Conservation (phyloP, 805 yeast species). For the Ogataea nakhonphanomensis region DNA sequence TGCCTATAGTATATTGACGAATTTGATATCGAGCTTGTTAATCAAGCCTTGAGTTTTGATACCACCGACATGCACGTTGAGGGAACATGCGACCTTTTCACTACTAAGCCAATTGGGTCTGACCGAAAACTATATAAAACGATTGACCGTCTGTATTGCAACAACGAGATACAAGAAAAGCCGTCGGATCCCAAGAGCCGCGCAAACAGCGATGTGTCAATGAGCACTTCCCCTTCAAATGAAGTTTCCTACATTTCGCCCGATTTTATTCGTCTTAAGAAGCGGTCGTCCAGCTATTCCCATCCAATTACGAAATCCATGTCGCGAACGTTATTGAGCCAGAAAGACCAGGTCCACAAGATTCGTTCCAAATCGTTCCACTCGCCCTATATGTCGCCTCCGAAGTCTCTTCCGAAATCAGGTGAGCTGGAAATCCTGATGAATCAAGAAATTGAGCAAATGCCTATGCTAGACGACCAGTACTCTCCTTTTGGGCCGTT, state of each 20-base stretch:
- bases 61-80: slow-evolving; percentile 70
- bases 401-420: slow-evolving; percentile 23
- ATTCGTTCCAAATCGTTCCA: slow-evolving; percentile 31
- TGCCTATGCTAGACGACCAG: slow-evolving; percentile 9
- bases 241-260: slow-evolving; percentile 23
- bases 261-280: slow-evolving; percentile 31
- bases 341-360: slow-evolving; percentile 16
- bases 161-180: slow-evolving; percentile 10
- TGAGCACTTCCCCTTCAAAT: slow-evolving; percentile 12
- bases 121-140: slow-evolving; percentile 87
- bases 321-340: slow-evolving; percentile 5
- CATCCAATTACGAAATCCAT: slow-evolving; percentile 22
- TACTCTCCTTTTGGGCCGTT: slow-evolving; percentile 87
- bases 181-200: slow-evolving; percentile 12
- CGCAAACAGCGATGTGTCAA: slow-evolving; percentile 24
- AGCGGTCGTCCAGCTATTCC: slow-evolving; percentile 32
- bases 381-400: slow-evolving; percentile 26
- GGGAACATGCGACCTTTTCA: slow-evolving; percentile 90
- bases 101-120: slow-evolving; percentile 89
- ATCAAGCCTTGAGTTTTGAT: slow-evolving; percentile 78
- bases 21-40: slow-evolving; percentile 86
- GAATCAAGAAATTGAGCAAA: slow-evolving; percentile 3
- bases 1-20: slow-evolving; percentile 76
- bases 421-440: slow-evolving; percentile 4
- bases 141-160: slow-evolving; percentile 59